These are phyloP conservation scores for Asterella californica DNA, from an alignment of 225 moss, liverwort and hornwort genomes.

Conservation along the genomic window DNA sequence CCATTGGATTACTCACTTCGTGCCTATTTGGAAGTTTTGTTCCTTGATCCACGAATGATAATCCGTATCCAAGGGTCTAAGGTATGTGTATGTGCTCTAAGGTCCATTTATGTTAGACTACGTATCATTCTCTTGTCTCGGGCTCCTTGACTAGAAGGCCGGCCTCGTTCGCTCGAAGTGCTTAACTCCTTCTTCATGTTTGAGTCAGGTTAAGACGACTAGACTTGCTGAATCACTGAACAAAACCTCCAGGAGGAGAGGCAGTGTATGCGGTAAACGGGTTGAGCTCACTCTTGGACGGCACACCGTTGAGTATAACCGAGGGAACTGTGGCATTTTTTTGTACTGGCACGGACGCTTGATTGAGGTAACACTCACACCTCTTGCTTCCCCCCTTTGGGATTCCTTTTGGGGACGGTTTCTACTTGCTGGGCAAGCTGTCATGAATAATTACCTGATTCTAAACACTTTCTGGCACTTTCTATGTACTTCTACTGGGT, in stretches of 20 bases:
- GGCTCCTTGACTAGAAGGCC: too few species aligned
- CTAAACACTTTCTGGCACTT: too few species aligned
- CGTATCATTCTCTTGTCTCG: too few species aligned
- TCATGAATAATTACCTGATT: too few species aligned
- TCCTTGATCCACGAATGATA: conserved; percentile 66
- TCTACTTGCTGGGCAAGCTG: too few species aligned
- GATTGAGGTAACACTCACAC: conserved; percentile 39
- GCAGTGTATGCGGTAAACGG: conserved; percentile 34
- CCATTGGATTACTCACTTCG: conserved; percentile 79
- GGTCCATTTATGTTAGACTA: background rate
- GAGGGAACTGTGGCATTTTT: conserved; percentile 77
- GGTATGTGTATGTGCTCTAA: conserved; percentile 31
- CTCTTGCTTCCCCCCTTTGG: too few species aligned
- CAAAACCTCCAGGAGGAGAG: conserved; percentile 24
- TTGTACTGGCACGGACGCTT: conserved; percentile 90
- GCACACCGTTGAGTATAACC: conserved; percentile 36
- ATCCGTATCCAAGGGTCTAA: conserved; percentile 66
- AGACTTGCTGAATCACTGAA: conserved; percentile 34
- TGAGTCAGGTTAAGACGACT: conserved; percentile 39
- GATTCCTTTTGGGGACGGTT: background rate
- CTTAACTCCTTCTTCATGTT: background rate
- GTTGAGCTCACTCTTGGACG: conserved; percentile 61
- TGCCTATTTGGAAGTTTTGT: conserved; percentile 77
- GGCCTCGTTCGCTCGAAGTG: too few species aligned
- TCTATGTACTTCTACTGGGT: too few species aligned